Percentiles rank a stretch among this genome's conserved stretches.
phyloP scores from a whole-genome alignment of 768 basidiomycete species.

The Russula olivacea region DNA sequence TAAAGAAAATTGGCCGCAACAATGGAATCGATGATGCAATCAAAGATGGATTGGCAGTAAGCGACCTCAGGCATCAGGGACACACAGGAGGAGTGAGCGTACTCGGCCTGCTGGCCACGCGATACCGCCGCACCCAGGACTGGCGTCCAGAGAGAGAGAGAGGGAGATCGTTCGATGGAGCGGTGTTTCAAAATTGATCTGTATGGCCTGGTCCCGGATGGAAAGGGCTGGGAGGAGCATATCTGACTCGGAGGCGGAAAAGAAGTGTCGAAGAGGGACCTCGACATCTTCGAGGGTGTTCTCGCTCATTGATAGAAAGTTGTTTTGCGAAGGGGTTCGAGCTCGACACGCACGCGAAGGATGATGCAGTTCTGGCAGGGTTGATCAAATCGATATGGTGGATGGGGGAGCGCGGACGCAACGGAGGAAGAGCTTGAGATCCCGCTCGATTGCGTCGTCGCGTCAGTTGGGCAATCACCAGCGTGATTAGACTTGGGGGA shows the following conservation, averaged over 20 bases:
- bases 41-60: neutral
- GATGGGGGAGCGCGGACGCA: neutral
- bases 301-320: conserved; percentile 38
- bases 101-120: conserved; percentile 94
- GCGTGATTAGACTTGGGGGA: neutral
- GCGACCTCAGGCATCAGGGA: neutral
- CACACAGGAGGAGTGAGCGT: conserved; percentile 19
- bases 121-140: conserved; percentile 87
- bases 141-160: conserved; percentile 63
- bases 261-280: conserved; percentile 59
- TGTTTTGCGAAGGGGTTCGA: conserved; percentile 27
- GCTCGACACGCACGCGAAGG: neutral
- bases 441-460: conserved; percentile 1
- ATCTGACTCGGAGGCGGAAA: conserved; percentile 28
- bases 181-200: conserved; percentile 35
- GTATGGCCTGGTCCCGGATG: conserved; percentile 42
- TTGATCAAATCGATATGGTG: neutral
- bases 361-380: neutral
- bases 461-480: neutral
- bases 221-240: conserved; percentile 48
- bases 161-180: conserved; percentile 34
- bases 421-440: neutral
- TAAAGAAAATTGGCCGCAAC: too few species aligned
- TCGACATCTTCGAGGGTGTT: conserved; percentile 47
- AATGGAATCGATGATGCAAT: neutral